phyloP scores from a whole-genome alignment of 306 rosid species.

The Sechiopsis laciniata region DNA sequence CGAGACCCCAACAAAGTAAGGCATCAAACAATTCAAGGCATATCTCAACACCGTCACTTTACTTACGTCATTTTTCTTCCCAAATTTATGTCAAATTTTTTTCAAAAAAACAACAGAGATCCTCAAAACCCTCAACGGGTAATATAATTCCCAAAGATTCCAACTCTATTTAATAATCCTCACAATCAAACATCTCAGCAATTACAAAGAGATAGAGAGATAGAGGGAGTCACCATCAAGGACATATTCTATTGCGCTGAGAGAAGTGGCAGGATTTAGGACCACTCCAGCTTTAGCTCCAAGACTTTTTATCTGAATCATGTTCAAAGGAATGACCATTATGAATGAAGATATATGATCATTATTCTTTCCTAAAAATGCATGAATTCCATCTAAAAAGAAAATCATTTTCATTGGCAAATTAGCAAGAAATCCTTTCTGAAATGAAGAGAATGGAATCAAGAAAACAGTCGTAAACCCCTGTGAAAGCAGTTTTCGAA shows the following conservation, averaged over 20 bases:
- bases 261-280: slow-evolving; percentile 87
- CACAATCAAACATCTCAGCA: no score
- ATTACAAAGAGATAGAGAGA: no score
- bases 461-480: slow-evolving; percentile 3
- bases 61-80: neutral
- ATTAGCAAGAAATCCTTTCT: neutral
- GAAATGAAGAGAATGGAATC: neutral
- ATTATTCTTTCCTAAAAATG: neutral
- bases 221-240: slow-evolving; percentile 68
- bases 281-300: slow-evolving; percentile 99
- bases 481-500: neutral
- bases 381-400: neutral
- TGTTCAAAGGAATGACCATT: slow-evolving; percentile 9
- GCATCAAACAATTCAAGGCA: no score
- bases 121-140: no score
- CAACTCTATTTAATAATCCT: no score
- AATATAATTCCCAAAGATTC: no score
- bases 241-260: slow-evolving; percentile 74
- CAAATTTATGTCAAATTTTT: neutral
- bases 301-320: slow-evolving; percentile 71
- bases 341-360: neutral
- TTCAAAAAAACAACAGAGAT: no score
- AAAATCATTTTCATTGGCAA: neutral
- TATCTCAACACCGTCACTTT: neutral
- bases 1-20: no score